Evolutionary conservation across 2,329 filamentous ascomycete species (phyloP), one percentile per base, ranked within the genome.

Genomic region (Monilinia vaccinii-corymbosi): DNA sequence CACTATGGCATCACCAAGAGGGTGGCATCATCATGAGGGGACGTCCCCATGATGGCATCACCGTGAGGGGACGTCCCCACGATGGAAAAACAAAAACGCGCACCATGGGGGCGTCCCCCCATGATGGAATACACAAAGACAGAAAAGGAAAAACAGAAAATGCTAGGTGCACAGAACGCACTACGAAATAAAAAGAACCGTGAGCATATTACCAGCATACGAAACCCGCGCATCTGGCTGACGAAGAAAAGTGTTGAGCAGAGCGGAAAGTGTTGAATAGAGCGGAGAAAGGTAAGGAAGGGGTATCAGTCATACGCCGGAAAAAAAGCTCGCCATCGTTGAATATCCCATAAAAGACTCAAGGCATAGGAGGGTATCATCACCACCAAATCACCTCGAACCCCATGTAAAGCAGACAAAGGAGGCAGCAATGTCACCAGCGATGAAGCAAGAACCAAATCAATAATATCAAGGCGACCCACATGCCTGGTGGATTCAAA

Each of bases 401-500:
- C 50, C 38, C 38, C 21, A 53, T 32, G 38, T 23, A 42, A 44
- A 2, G 25, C 50, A 44, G 38, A 53, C 11, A 21, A 31, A 32
- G 25, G 28, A 6, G 16, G 50, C 36, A 53, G 44, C 23, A 44
- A 53, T 44, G 11, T 53, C 18, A 44, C 36, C 36, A 53, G 38
- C 16, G 38, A 40, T 21, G 38, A 40, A 18, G 38, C 50, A 32
- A 31, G 47, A n/a, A 45, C 38, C 48, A 45, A 23, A 58, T 23
- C 18, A 34, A n/a, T 9, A 38, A 45, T 31, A 21, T 52, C 47
- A 48, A 38, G 31, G 56, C 40, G 21, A 40, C 38, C 45, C 49
- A 28, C 56, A 58, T 58, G 56, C 56, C 48, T 46, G 56, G 45
- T 58, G 47, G 47, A 58, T 31, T 51, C 25, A 23, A 51, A 40